Percentiles rank a stretch among this genome's conserved stretches.
These are phyloP conservation scores for Penicillium manginii DNA, from an alignment of 495 filamentous ascomycete genomes.

Conservation along the genomic window DNA sequence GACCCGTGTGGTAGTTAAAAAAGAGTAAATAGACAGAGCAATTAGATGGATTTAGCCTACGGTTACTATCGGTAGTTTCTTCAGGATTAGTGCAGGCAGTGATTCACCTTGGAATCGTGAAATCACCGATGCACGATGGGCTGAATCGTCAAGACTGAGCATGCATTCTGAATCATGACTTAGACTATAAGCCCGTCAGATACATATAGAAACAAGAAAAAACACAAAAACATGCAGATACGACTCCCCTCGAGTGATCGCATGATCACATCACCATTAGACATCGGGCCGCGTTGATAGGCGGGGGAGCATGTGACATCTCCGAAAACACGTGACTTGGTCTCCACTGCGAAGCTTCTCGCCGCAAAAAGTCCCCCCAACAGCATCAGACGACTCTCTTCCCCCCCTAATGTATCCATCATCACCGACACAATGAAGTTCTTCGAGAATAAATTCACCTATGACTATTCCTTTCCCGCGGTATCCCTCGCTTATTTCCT, in stretches of 20 bases:
- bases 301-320: slow-evolving; percentile 15
- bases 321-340: not conserved
- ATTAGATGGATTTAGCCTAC: too few species aligned
- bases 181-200: too few species aligned
- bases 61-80: too few species aligned
- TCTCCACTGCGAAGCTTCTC: not conserved
- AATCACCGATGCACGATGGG: too few species aligned
- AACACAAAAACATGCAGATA: too few species aligned
- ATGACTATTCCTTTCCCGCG: slow-evolving; percentile 87
- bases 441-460: slow-evolving; percentile 85
- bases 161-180: too few species aligned
- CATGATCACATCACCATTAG: slow-evolving; percentile 3
- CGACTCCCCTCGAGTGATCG: not conserved
- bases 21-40: too few species aligned
- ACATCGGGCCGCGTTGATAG: slow-evolving; percentile 8
- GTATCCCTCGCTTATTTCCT: slow-evolving; percentile 99
- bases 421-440: slow-evolving; percentile 72
- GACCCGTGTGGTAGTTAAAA: too few species aligned
- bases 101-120: too few species aligned
- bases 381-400: slow-evolving; percentile 2
- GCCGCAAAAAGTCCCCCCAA: slow-evolving; percentile 11
- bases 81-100: too few species aligned
- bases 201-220: too few species aligned
- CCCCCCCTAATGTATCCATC: slow-evolving; percentile 15
- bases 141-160: too few species aligned